Evolutionary conservation across 208 protist species (phyloP).

Genomic region (Leishmania amazonensis): DNA sequence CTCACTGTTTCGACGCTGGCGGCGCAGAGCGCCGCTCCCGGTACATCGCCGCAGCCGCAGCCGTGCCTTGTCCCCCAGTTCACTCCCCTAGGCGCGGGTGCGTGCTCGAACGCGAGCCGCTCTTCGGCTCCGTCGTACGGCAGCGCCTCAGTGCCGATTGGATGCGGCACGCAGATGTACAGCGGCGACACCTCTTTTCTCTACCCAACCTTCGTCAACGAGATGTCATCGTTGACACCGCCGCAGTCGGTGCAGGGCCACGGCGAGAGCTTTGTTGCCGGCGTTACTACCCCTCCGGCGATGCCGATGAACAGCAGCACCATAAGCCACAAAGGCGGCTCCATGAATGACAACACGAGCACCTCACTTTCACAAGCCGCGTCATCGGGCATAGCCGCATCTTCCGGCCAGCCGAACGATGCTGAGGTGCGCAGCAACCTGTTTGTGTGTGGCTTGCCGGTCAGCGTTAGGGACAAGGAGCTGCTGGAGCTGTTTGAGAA

Average conservation of each 20-base stretch:
- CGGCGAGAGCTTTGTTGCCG: neutral
- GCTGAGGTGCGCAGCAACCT: slow-evolving; percentile 74
- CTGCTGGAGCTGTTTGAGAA: slow-evolving; percentile 47
- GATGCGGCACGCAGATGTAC: slow-evolving; percentile 18
- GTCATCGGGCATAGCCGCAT: neutral
- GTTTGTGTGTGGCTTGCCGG: slow-evolving; percentile 65
- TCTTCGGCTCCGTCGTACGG: slow-evolving; percentile 18
- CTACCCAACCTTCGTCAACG: slow-evolving; percentile 19
- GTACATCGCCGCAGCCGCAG: neutral
- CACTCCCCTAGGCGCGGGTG: neutral
- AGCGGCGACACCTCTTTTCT: slow-evolving; percentile 19
- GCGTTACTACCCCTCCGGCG: slow-evolving; percentile 4
- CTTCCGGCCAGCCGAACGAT: slow-evolving; percentile 22
- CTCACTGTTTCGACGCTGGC: slow-evolving; percentile 8
- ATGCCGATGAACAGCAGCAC: neutral
- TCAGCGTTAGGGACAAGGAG: slow-evolving; percentile 45
- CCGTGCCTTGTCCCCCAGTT: neutral
- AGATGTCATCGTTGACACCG: slow-evolving; percentile 4
- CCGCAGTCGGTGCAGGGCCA: neutral
- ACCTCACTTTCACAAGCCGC: neutral
- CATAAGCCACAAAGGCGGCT: neutral
- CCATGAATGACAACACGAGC: neutral
- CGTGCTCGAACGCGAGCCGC: slow-evolving; percentile 6
- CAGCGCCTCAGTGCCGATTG: neutral
- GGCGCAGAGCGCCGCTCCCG: neutral